These are phyloP conservation scores for Przewalskia tangutica DNA, from an alignment of 257 asterid genomes.

Conservation along the genomic window DNA sequence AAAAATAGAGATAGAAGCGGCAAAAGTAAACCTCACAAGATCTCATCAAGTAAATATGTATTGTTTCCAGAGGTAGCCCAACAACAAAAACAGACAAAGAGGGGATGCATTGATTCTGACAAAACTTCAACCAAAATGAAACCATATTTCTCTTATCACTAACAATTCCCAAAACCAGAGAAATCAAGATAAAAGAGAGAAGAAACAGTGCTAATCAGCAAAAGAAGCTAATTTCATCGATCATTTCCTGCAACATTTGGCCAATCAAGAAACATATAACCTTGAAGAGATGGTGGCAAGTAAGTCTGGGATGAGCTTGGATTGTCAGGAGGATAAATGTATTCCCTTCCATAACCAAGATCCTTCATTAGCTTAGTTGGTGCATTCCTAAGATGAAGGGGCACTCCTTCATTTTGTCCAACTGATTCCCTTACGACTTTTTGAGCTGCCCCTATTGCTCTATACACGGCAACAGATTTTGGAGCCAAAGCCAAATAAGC, in stretches of 20 bases:
- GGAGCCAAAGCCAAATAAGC: slow-evolving; percentile 75
- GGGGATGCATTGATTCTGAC: neutral
- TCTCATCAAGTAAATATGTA: neutral
- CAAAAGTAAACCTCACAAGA: neutral
- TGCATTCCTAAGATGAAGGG: slow-evolving; percentile 80
- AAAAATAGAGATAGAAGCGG: neutral
- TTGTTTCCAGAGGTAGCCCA: neutral
- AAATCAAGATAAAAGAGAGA: neutral
- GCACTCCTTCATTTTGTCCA: slow-evolving; percentile 79
- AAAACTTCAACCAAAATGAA: neutral
- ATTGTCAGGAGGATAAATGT: slow-evolving; percentile 65
- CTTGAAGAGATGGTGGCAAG: slow-evolving; percentile 60
- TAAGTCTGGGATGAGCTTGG: slow-evolving; percentile 39
- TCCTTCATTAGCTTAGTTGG: slow-evolving; percentile 89
- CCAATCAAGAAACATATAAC: slow-evolving; percentile 58
- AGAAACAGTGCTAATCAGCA: neutral
- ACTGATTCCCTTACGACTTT: slow-evolving; percentile 60
- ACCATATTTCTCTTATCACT: neutral
- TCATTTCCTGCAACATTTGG: slow-evolving; percentile 16
- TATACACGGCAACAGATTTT: slow-evolving; percentile 54
- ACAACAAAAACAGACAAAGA: neutral
- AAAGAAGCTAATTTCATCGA: neutral
- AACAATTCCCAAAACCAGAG: neutral
- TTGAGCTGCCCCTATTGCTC: slow-evolving; percentile 50
- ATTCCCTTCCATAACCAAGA: slow-evolving; percentile 65